A percentile compares a stretch with the other conserved stretches of the same genome.
Evolutionary conservation across 495 filamentous ascomycete species (phyloP).

Genomic region (Parathielavia hyrcaniae): DNA sequence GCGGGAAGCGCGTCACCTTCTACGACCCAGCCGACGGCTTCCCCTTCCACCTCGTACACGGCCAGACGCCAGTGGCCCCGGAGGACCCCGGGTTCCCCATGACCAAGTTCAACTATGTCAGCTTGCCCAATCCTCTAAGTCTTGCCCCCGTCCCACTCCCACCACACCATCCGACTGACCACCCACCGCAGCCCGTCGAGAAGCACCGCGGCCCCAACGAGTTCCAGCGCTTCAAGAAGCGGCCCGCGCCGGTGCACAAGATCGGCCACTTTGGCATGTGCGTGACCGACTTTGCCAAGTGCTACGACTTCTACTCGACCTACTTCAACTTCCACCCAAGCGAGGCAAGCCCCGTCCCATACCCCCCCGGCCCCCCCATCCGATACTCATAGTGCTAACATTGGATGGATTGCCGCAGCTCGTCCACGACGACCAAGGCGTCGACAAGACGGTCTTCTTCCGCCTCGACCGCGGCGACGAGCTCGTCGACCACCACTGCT

Average conservation of each 20-base stretch:
- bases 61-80: slow-evolving; percentile 40
- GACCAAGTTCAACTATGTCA: slow-evolving; percentile 41
- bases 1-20: slow-evolving; percentile 52
- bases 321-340: slow-evolving; percentile 63
- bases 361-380: background rate
- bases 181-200: slow-evolving; percentile 33
- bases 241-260: slow-evolving; percentile 67
- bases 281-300: slow-evolving; percentile 52
- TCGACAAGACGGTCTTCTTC: slow-evolving; percentile 55
- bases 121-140: no score
- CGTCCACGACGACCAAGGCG: slow-evolving; percentile 45
- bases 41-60: slow-evolving; percentile 53
- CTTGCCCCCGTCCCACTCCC: no score
- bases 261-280: slow-evolving; percentile 67
- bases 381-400: no score
- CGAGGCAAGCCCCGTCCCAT: slow-evolving; percentile 29
- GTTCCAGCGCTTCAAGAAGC: slow-evolving; percentile 51
- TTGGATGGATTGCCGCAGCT: slow-evolving; percentile 14
- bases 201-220: slow-evolving; percentile 45
- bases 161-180: background rate
- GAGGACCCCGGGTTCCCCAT: slow-evolving; percentile 39
- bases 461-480: slow-evolving; percentile 58
- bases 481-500: slow-evolving; percentile 63
- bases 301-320: slow-evolving; percentile 56
- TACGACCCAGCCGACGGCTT: slow-evolving; percentile 54